Percentiles rank a stretch among this genome's conserved stretches.
Evolutionary conservation across 129 eudicot genomes (phyloP).

Genomic region (Tanacetum coccineum): DNA sequence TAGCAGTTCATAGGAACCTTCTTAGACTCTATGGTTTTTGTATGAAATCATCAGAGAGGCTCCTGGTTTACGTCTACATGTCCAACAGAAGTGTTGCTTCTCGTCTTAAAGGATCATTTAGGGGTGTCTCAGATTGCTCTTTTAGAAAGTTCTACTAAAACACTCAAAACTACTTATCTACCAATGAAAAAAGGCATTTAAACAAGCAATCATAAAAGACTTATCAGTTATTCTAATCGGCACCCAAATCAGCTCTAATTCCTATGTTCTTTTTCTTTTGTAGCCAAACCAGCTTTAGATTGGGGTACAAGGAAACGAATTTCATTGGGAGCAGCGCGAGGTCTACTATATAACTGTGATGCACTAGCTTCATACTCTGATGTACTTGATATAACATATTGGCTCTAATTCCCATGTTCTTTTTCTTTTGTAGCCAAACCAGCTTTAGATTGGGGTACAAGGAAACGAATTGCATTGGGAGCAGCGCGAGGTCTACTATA

Average conservation of each 20-base stretch:
- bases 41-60: conserved; percentile 66
- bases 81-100: conserved; percentile 97
- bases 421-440: conserved; percentile 62
- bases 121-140: no score
- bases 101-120: conserved; percentile 72
- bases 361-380: no score
- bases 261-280: conserved; percentile 9
- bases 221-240: neutral
- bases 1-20: conserved; percentile 88
- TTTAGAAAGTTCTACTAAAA: no score
- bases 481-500: conserved; percentile 84
- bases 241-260: neutral
- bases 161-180: no score
- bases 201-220: no score
- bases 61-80: conserved; percentile 87
- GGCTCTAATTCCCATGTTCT: neutral
- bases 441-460: conserved; percentile 79
- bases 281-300: conserved; percentile 87
- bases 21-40: conserved; percentile 91
- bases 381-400: no score
- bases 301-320: conserved; percentile 86
- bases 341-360: conserved; percentile 72
- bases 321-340: conserved; percentile 86
- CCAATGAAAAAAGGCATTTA: no score
- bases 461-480: conserved; percentile 83